phyloP scores from a whole-genome alignment of 176 grass and related monocot species.

The Bonia amplexicaulis region DNA sequence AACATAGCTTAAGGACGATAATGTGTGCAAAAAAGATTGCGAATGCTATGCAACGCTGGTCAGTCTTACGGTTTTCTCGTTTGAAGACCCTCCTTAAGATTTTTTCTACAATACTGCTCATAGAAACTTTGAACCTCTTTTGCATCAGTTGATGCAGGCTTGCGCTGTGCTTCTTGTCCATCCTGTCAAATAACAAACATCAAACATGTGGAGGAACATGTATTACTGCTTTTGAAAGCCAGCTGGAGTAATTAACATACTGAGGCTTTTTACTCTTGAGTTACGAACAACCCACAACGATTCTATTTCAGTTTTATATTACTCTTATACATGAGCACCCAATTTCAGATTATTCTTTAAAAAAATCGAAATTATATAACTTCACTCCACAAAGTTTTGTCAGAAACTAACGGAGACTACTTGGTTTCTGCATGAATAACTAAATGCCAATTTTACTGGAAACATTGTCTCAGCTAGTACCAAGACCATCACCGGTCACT shows the following conservation, averaged over 20 bases:
- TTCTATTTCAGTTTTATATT: neutral
- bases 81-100: slow-evolving; percentile 42
- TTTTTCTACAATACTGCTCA: slow-evolving; percentile 42
- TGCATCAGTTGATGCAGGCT: slow-evolving; percentile 44
- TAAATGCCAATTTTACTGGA: neutral
- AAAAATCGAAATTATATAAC: neutral
- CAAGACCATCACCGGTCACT: neutral
- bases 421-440: neutral
- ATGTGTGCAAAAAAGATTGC: neutral
- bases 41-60: neutral
- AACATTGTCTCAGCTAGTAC: neutral
- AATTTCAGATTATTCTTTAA: neutral
- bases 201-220: neutral
- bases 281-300: neutral
- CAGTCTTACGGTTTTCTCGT: slow-evolving; percentile 56
- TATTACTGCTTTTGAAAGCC: neutral
- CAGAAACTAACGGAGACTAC: neutral
- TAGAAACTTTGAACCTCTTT: slow-evolving; percentile 78
- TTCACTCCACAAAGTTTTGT: neutral
- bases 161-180: slow-evolving; percentile 46
- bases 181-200: slow-evolving; percentile 45
- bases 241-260: neutral
- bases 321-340: neutral
- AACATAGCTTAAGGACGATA: slow-evolving; percentile 20
- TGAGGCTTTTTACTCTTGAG: neutral